Base-by-base conservation (phyloP, 345 rosid genomes). In the Populus euphratica region DNA sequence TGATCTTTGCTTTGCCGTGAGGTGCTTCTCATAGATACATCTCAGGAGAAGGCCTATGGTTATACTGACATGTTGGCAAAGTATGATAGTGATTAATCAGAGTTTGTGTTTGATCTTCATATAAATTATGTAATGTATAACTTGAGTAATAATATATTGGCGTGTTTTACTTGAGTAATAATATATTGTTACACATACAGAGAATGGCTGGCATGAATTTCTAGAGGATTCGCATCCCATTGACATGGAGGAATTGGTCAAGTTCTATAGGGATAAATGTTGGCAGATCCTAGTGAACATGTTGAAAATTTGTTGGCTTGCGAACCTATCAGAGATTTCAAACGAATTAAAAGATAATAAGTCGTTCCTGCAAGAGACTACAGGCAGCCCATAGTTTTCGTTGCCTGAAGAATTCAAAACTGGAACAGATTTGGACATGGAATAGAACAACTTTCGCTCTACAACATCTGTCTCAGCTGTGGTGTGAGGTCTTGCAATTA, bases 391-490 rank as follows among this genome's bases (percentile, higher is more conserved):
- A 1, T 25, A 49, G 67, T 27, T 75, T 38, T 74, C 81, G 66
- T 25, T 56, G 16, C 39, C 63, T 70, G 79, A 82, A 70, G 70
- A 52, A 74, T 70, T 77, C 18, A 61, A n/a, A 52, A 72, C 54
- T 11, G 80, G 70, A 61, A 90, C 84, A 66, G 83, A 68, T 80
- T 81, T 86, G 66, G 88, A 75, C 77, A 64, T 47, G 69, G 89
- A 86, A 81, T 82, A 79, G 38, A 84, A 80, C 23, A 16, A 10
- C 72, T 84, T 86, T 29, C 76, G 77, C 54, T 79, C 90, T 25
- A 73, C 50, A 0, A 35, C 23, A 25, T 76, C 82, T 16, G 79
- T 36, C 77, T 81, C 82, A 31, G 38, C 74, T 8, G 82, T 52
- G 2, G 67, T 43, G n/a, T 76, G 61, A 68, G 76, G 17, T 77